A percentile compares a stretch with the other conserved stretches of the same genome.
Conservation (phyloP, 495 filamentous ascomycete genomes). For the Wilcoxina mikolae region DNA sequence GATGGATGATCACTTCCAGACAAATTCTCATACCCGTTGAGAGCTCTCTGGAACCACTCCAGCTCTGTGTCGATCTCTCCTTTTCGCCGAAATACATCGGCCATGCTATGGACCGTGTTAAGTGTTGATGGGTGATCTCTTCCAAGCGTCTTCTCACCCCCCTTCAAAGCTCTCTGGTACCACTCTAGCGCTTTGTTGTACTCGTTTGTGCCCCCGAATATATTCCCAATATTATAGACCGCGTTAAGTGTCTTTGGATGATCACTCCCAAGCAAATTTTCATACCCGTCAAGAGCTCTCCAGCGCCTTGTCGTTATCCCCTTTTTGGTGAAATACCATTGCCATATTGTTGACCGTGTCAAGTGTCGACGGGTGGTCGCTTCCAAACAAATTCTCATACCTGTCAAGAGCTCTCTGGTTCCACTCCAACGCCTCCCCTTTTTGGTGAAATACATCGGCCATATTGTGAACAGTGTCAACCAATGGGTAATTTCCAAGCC, state of each 20-base stretch:
- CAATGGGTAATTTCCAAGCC: background rate
- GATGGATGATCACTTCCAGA: slow-evolving; percentile 15
- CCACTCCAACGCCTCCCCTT: background rate
- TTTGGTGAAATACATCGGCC: background rate
- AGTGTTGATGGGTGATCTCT: slow-evolving; percentile 23
- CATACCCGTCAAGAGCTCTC: slow-evolving; percentile 8
- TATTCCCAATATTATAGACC: slow-evolving; percentile 3
- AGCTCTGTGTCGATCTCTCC: slow-evolving; percentile 7
- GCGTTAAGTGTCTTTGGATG: background rate
- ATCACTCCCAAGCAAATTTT: slow-evolving; percentile 15
- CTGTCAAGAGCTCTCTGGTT: background rate
- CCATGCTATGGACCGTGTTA: slow-evolving; percentile 9
- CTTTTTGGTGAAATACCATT: background rate
- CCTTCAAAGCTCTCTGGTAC: background rate
- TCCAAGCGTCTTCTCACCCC: background rate
- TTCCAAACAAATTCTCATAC: background rate
- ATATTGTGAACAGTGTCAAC: slow-evolving; percentile 6
- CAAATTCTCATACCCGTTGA: slow-evolving; percentile 8
- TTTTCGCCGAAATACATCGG: background rate
- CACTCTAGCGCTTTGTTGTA: background rate
- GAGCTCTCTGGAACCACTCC: slow-evolving; percentile 12
- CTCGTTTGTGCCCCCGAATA: background rate
- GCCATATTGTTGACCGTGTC: slow-evolving; percentile 9
- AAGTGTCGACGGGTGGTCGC: slow-evolving; percentile 23
- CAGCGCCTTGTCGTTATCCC: slow-evolving; percentile 9